Evolutionary conservation across 345 rosid species (phyloP).

Genomic region (Lepidium africanum): DNA sequence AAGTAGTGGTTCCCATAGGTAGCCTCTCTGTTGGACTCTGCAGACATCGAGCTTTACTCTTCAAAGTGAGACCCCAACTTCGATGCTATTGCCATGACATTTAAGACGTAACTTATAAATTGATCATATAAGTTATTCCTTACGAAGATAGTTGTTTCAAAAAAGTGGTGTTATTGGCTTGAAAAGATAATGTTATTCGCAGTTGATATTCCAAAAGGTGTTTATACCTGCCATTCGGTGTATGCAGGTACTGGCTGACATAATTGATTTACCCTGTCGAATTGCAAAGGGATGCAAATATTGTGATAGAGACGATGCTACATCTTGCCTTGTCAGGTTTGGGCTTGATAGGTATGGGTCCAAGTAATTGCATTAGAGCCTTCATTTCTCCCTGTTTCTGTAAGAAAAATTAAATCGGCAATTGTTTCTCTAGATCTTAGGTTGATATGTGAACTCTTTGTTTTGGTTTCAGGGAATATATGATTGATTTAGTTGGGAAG

Average conservation of each 20-base stretch:
- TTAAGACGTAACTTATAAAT: background rate
- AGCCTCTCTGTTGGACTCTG: conserved; percentile 89
- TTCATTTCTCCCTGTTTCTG: background rate
- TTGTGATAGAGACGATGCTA: conserved; percentile 78
- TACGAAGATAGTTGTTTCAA: background rate
- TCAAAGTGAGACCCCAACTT: conserved; percentile 63
- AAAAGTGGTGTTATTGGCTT: background rate
- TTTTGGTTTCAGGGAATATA: conserved; percentile 75
- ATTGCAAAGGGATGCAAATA: conserved; percentile 96
- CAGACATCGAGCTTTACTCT: conserved; percentile 91
- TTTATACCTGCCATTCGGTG: conserved; percentile 7
- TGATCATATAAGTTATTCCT: background rate
- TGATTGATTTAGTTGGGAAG: conserved; percentile 84
- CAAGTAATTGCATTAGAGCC: background rate
- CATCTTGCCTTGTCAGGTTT: conserved; percentile 96
- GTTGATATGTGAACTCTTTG: conserved; percentile 15
- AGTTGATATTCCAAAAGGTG: background rate
- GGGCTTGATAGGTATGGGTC: conserved; percentile 74
- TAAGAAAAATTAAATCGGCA: background rate
- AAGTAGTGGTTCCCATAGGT: conserved; percentile 86
- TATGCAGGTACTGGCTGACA: conserved; percentile 84
- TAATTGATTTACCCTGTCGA: conserved; percentile 94
- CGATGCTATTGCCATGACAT: background rate
- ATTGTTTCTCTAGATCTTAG: background rate
- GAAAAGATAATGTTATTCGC: background rate